Base-by-base conservation (phyloP, 305 asterid species). In the Solanum hybrid region DNA sequence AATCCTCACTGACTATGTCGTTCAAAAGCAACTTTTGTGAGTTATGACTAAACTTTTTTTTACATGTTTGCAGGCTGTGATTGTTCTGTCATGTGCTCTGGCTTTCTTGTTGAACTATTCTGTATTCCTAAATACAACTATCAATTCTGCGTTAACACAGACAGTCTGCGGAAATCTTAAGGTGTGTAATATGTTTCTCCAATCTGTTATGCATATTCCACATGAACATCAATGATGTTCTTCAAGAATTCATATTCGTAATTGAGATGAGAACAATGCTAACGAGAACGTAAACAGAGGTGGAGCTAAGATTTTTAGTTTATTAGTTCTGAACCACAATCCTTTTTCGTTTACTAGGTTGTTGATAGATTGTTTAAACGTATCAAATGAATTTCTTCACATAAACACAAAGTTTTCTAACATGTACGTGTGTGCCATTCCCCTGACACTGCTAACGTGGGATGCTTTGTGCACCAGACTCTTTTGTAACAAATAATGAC, bases 101-200 rank as follows among this genome's bases (percentile, higher is more conserved):
- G 92, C 92, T 73, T 90, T 90, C 89, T 88, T 90, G 26, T 66
- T 90, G 76, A 90, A 88, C 76, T 90, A 90, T 60, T 10, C 35
- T 0, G 89, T 90, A 31, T 90, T 88, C 77, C 86, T 88, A 29
- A 90, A 90, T 86, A 90, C 92, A 60, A 90, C 90, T 10, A 27
- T 90, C 45, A 90, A 90, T 66, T 90, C 92, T 29, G 90, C 92
- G 13, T 89, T 90, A 9, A 90, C 92, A 64, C 92, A 88, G 42
- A 64, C 90, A 22, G 60, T 90, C 60, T 90, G 92, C 12, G 90
- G 90, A 85, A 90, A 90, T 84, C 40, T 90, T 24, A 90, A 90
- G 92, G 92, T 90, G 8, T 12, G 77, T 85, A 9, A 51, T 45
- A 17, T 81, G 69, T 27, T 81, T 81, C 86, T 40, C 14, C 34